Base-by-base conservation (phyloP, 441 rosid species). In the Gossypium aridum region DNA sequence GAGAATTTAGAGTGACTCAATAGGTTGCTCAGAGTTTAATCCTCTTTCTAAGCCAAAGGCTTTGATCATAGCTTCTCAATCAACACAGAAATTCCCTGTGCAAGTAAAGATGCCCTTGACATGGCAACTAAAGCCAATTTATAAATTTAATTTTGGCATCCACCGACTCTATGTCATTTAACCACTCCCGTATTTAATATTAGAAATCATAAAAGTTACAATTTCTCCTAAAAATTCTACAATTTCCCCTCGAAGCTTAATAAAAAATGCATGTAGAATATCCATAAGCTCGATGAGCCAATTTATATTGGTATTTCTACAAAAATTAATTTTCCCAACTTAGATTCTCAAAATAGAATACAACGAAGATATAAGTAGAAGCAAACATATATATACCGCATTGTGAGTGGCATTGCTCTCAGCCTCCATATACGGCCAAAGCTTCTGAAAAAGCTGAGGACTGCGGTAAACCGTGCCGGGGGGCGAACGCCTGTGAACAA, bases 361-460 rank as follows among this genome's bases (percentile, higher is more conserved):
- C 60, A 31, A 51, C 1, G 66, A 66, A 13, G 39, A 49, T 64
- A 39, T 1, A 67, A 34, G 13, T 39, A 59, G n/a, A 75, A 22
- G 20, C 10, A 14, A 14, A 20, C 26, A 28, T 28, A 28, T 28
- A 26, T 31, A 59, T 26, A 25, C 99, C 95, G 87, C 84, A 73
- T 86, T 91, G 75, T 76, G 75, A 82, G 78, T 86, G 34, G 78
- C 84, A 71, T 90, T 91, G 75, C 72, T 81, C 68, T 90, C 88
- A 60, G 93, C 87, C 76, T 90, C 90, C 99, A 95, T 91, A 64
- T 80, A 20, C 22, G 97, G 96, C 99, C 97, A 89, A 14, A 95
- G 87, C 69, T 83, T 90, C 79, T 85, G 71, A 72, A 95, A 91
- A 64, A 90, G 88, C 85, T 90, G 90, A 14, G 98, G 97, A 78